Evolutionary conservation across 2,329 filamentous ascomycete species (phyloP).

Genomic region (Aspergillus persii): DNA sequence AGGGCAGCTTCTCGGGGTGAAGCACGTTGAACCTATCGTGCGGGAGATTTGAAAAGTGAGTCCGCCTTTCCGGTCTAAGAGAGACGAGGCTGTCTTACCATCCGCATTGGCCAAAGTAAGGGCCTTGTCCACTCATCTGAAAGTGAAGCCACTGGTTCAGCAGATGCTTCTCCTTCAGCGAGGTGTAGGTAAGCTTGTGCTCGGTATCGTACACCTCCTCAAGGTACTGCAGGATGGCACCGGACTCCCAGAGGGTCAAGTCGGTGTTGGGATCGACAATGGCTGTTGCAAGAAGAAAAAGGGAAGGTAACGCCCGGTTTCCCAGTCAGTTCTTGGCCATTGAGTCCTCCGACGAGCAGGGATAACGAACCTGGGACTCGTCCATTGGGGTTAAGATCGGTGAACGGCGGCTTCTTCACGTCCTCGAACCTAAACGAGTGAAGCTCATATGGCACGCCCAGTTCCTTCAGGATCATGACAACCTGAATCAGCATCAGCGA

Average conservation of each 20-base stretch:
- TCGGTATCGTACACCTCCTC: slow-evolving; percentile 20
- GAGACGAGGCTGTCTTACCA: not conserved
- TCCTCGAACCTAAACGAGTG: not conserved
- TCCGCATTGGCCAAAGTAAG: slow-evolving; percentile 7
- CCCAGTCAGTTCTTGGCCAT: too few species aligned
- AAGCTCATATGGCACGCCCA: not conserved
- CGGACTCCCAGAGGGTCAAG: slow-evolving; percentile 51
- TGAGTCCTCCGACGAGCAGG: not conserved
- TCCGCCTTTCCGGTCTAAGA: not conserved
- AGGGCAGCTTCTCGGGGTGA: not conserved
- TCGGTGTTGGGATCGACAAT: slow-evolving; percentile 39
- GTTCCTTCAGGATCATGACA: not conserved
- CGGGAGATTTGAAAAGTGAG: too few species aligned
- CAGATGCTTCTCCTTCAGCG: not conserved
- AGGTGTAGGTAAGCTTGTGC: not conserved
- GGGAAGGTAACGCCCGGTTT: too few species aligned
- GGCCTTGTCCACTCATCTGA: slow-evolving; percentile 8
- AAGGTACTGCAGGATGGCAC: slow-evolving; percentile 52
- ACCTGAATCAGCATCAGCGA: not conserved
- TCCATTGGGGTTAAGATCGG: slow-evolving; percentile 25
- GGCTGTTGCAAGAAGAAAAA: slow-evolving; percentile 27
- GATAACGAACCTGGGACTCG: slow-evolving; percentile 39
- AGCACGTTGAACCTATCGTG: slow-evolving; percentile 1
- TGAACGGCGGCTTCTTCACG: not conserved
- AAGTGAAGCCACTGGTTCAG: slow-evolving; percentile 8